These are phyloP conservation scores for Hyphodiscus sp. DNA, from an alignment of 2,329 filamentous ascomycete species.

Conservation along the genomic window DNA sequence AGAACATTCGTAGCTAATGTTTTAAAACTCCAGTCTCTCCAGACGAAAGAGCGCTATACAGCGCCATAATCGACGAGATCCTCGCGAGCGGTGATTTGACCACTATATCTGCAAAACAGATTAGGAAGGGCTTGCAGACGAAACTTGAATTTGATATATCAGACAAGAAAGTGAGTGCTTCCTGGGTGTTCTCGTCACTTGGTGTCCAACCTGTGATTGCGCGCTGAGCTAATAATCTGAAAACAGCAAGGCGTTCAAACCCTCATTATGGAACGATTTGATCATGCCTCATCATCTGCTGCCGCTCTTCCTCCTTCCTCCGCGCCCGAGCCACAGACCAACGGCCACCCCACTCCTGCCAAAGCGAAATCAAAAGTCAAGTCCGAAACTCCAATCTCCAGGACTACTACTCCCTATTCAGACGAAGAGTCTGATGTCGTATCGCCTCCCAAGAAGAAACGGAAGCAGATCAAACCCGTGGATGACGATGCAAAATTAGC, in stretches of 20 bases:
- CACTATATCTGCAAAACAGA: constrained; percentile 34
- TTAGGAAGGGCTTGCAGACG: constrained; percentile 30
- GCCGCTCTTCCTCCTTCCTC: constrained; percentile 5
- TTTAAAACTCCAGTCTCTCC: constrained; percentile 19
- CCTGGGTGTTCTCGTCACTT: background rate
- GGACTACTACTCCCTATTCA: constrained; percentile 6
- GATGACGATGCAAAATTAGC: constrained; percentile 85
- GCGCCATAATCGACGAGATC: constrained; percentile 34
- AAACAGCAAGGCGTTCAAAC: constrained; percentile 42
- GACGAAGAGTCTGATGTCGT: constrained; percentile 28
- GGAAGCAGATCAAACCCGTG: constrained; percentile 47
- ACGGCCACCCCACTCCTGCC: background rate
- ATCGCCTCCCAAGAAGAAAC: constrained; percentile 50
- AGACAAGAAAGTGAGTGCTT: constrained; percentile 31
- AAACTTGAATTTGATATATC: constrained; percentile 30
- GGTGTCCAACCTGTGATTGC: background rate
- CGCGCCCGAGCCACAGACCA: constrained; percentile 14
- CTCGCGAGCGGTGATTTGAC: constrained; percentile 30
- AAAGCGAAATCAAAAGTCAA: constrained; percentile 10
- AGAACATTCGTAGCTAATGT: background rate
- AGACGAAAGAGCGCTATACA: constrained; percentile 28
- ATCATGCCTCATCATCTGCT: constrained; percentile 32
- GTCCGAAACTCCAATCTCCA: constrained; percentile 8
- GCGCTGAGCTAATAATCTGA: background rate
- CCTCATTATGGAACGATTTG: constrained; percentile 50